Evolutionary conservation across 1,284 basidiomycete species (phyloP).

Genomic region (Caloboletus firmus): DNA sequence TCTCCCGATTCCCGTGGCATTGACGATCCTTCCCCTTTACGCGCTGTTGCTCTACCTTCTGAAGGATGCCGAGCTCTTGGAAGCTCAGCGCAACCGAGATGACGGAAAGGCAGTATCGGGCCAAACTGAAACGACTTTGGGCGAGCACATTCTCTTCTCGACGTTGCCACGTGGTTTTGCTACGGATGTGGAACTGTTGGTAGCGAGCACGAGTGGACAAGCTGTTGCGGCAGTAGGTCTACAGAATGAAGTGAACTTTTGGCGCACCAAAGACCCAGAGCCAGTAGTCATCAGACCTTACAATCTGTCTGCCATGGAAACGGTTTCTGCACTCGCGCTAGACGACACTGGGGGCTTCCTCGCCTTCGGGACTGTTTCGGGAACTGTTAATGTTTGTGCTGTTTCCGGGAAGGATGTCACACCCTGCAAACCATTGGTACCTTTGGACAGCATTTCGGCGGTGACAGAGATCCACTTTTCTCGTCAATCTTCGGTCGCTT

Average conservation of each 20-base stretch:
- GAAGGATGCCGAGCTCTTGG: slow-evolving; percentile 89
- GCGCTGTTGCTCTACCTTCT: slow-evolving; percentile 84
- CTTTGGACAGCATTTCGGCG: slow-evolving; percentile 32
- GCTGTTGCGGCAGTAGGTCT: slow-evolving; percentile 71
- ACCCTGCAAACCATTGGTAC: slow-evolving; percentile 45
- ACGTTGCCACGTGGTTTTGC: slow-evolving; percentile 75
- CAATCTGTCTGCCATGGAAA: slow-evolving; percentile 43
- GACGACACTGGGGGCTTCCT: slow-evolving; percentile 55
- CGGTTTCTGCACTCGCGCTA: slow-evolving; percentile 59
- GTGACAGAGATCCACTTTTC: slow-evolving; percentile 39
- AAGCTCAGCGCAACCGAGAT: slow-evolving; percentile 72
- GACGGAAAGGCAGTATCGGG: slow-evolving; percentile 41
- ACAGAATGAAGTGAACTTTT: slow-evolving; percentile 75
- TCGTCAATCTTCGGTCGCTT: slow-evolving; percentile 23
- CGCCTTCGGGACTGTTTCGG: slow-evolving; percentile 65
- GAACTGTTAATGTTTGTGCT: slow-evolving; percentile 57
- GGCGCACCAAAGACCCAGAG: slow-evolving; percentile 48
- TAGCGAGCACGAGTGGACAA: slow-evolving; percentile 62
- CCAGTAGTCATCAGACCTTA: slow-evolving; percentile 41
- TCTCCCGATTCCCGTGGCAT: slow-evolving; percentile 81
- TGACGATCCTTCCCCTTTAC: slow-evolving; percentile 76
- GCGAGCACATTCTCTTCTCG: slow-evolving; percentile 55
- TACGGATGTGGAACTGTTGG: slow-evolving; percentile 82
- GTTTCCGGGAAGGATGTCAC: slow-evolving; percentile 44
- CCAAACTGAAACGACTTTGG: slow-evolving; percentile 41